Evolutionary conservation across 2,329 filamentous ascomycete species (phyloP).

Genomic region (Rhynchosporium agropyri): DNA sequence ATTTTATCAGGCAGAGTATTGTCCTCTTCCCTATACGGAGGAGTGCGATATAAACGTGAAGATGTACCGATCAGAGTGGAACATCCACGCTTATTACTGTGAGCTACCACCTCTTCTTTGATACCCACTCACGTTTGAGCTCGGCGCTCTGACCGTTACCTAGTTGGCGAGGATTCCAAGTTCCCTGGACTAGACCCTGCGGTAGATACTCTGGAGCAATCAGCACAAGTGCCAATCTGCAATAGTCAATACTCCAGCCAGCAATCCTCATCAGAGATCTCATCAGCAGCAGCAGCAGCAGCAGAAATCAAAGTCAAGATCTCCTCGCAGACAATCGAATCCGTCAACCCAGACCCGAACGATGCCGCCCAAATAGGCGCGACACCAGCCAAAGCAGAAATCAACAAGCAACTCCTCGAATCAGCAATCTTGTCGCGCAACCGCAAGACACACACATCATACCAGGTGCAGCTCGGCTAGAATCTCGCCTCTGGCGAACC

Average conservation of each 20-base stretch:
- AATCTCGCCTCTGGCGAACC: slow-evolving; percentile 12
- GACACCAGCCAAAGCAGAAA: neutral
- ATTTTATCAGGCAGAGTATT: neutral
- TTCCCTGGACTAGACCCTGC: neutral
- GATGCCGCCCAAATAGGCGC: neutral
- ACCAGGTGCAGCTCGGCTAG: slow-evolving; percentile 7
- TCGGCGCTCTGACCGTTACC: neutral
- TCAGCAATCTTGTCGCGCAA: neutral
- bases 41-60: neutral
- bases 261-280: neutral
- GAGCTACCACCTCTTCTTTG: neutral
- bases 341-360: neutral
- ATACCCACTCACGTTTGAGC: neutral
- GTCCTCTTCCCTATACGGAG: neutral
- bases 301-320: neutral
- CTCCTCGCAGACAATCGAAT: neutral
- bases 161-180: neutral
- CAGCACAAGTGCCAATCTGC: neutral
- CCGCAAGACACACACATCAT: neutral
- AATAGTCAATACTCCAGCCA: neutral
- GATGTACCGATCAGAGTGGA: neutral
- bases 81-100: slow-evolving; percentile 18
- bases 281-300: neutral
- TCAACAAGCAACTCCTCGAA: neutral
- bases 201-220: neutral